Percentiles rank a stretch among this genome's conserved stretches.
Conservation (phyloP, 2,329 filamentous ascomycete species). For the Penicillium sp. region DNA sequence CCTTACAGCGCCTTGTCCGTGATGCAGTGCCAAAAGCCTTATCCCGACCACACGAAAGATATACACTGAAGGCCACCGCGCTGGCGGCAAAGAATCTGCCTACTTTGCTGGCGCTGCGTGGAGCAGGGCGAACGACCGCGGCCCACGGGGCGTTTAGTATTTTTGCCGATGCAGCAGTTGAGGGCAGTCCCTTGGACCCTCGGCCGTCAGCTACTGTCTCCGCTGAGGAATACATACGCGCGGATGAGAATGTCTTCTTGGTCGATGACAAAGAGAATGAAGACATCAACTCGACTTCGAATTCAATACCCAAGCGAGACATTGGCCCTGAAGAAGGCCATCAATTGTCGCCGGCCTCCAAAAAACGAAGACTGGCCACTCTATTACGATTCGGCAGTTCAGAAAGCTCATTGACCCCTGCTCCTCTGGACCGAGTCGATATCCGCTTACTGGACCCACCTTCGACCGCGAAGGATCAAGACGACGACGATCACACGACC, state of each 20-base stretch:
- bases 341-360: conserved; percentile 34
- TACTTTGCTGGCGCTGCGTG: conserved; percentile 63
- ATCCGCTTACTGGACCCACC: conserved; percentile 45
- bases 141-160: conserved; percentile 74
- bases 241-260: conserved; percentile 1
- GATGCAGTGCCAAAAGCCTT: conserved; percentile 78
- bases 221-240: conserved; percentile 26
- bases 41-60: conserved; percentile 66
- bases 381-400: conserved; percentile 64
- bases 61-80: conserved; percentile 61
- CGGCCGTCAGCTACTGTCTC: conserved; percentile 31
- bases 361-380: conserved; percentile 57
- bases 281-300: conserved; percentile 3
- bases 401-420: conserved; percentile 32
- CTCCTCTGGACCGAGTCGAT: conserved; percentile 44
- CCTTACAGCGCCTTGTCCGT: conserved; percentile 64
- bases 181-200: conserved; percentile 48
- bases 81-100: conserved; percentile 66
- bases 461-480: conserved; percentile 4
- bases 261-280: conserved; percentile 15
- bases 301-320: conserved; percentile 1
- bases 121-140: conserved; percentile 62
- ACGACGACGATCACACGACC: conserved; percentile 6
- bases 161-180: conserved; percentile 60
- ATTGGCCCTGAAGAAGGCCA: background rate